Conservation (phyloP, 495 filamentous ascomycete genomes). For the Choiromyces venosus region DNA sequence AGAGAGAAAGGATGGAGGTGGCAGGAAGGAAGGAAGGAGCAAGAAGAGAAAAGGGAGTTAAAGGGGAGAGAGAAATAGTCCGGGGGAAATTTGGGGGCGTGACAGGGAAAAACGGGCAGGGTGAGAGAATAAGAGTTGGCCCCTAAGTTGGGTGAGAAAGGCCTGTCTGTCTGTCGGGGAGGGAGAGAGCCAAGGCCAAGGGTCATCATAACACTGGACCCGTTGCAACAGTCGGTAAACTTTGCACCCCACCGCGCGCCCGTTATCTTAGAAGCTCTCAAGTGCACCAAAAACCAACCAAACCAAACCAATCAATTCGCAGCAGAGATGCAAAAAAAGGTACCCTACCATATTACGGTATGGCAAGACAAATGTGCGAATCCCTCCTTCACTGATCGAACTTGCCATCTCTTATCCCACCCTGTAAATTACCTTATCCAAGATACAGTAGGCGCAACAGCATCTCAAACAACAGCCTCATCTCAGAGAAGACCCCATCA, state of each 20-base stretch:
- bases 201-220: neutral
- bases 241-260: neutral
- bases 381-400: neutral
- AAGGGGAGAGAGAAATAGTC: too few species aligned
- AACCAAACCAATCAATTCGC: neutral
- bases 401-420: neutral
- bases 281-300: neutral
- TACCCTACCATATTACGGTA: neutral
- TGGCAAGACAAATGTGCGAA: neutral
- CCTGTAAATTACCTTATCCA: too few species aligned
- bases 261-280: neutral
- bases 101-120: neutral
- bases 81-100: neutral
- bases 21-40: slow-evolving; percentile 8
- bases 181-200: neutral
- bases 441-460: too few species aligned
- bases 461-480: neutral
- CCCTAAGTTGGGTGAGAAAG: neutral
- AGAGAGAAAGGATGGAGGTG: slow-evolving; percentile 23
- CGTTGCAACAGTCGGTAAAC: neutral
- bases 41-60: slow-evolving; percentile 3
- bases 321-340: neutral
- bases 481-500: neutral
- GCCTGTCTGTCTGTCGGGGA: neutral
- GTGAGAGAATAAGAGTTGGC: neutral